These are phyloP conservation scores for Paecilomyces variotii DNA, from an alignment of 2,329 filamentous ascomycete genomes.

Conservation along the genomic window DNA sequence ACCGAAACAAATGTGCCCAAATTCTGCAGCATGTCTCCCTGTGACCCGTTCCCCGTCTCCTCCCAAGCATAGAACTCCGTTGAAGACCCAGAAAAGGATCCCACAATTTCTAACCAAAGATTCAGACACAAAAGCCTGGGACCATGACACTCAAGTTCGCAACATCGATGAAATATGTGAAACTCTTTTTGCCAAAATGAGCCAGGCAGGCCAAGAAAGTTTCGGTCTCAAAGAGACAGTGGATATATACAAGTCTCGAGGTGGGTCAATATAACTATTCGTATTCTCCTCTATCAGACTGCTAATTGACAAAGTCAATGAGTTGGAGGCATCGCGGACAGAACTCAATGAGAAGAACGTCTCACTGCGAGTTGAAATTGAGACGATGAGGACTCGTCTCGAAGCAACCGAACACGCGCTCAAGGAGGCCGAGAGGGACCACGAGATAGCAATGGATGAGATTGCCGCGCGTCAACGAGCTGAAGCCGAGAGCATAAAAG, in stretches of 20 bases:
- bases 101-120: conserved; percentile 58
- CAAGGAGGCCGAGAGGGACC: conserved; percentile 45
- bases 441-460: conserved; percentile 46
- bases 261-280: conserved; percentile 42
- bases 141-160: conserved; percentile 68
- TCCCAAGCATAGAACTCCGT: conserved; percentile 19
- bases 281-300: conserved; percentile 2
- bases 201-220: conserved; percentile 58
- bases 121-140: conserved; percentile 72
- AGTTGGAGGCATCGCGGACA: conserved; percentile 47
- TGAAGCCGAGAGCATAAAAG: conserved; percentile 32
- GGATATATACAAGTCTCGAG: conserved; percentile 63
- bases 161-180: conserved; percentile 69
- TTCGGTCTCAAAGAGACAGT: conserved; percentile 66
- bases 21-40: conserved; percentile 34
- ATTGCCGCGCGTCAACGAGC: conserved; percentile 44
- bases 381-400: conserved; percentile 49
- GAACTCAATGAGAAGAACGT: conserved; percentile 46
- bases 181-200: conserved; percentile 64
- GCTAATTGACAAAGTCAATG: conserved; percentile 38
- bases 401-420: conserved; percentile 40
- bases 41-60: conserved; percentile 26
- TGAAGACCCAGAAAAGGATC: conserved; percentile 31
- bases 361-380: conserved; percentile 59
- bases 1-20: conserved; percentile 15